A percentile compares a stretch with the other conserved stretches of the same genome.
Evolutionary conservation across 2,329 filamentous ascomycete genomes (phyloP).

Genomic region (Trichoderma breve): DNA sequence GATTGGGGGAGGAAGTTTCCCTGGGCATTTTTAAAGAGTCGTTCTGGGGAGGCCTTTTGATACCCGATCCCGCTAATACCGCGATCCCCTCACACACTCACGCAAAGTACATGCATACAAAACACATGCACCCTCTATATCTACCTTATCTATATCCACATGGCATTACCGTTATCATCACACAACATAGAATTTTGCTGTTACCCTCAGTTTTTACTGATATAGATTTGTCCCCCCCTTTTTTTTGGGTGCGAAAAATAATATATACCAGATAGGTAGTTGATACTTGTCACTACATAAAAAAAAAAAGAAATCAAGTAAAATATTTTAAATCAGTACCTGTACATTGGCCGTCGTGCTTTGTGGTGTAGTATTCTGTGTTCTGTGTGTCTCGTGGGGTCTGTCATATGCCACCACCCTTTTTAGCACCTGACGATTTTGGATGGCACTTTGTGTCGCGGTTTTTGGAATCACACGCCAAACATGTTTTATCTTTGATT

Average conservation of each 20-base stretch:
- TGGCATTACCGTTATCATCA: not conserved
- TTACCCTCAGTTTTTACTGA: not conserved
- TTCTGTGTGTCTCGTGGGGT: slow-evolving; percentile 1
- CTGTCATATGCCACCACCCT: slow-evolving; percentile 4
- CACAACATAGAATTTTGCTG: not conserved
- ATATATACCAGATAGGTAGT: not conserved
- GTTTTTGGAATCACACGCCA: not conserved
- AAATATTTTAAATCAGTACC: not conserved
- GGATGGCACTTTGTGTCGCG: not conserved
- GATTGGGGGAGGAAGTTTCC: not conserved
- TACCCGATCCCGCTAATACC: slow-evolving; percentile 10
- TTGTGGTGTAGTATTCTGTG: slow-evolving; percentile 1
- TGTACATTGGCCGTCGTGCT: not conserved
- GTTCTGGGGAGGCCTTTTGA: not conserved
- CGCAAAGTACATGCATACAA: not conserved
- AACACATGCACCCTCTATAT: not conserved
- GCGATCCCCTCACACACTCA: not conserved
- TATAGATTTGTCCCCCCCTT: not conserved
- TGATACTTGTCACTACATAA: not conserved
- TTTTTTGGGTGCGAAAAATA: not conserved
- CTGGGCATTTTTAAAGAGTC: not conserved
- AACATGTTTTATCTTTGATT: not conserved
- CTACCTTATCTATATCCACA: not conserved
- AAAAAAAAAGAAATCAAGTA: not conserved
- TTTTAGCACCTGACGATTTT: not conserved